A percentile compares a stretch with the other conserved stretches of the same genome.
Evolutionary conservation across 345 rosid species (phyloP).

Genomic region (Lepidium sativum): DNA sequence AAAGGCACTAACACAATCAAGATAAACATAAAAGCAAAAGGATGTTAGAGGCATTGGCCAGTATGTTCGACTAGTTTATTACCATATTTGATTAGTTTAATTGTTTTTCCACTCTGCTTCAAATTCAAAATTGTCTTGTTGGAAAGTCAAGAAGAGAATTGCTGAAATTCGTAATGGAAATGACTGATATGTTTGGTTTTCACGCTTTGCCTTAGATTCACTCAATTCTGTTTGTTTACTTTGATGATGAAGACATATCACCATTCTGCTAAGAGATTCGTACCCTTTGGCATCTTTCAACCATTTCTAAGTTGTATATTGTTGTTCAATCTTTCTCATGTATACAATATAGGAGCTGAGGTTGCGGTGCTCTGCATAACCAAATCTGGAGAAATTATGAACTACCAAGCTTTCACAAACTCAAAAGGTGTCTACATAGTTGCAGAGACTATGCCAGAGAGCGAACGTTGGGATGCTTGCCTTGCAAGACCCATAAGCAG

Average conservation of each 20-base stretch:
- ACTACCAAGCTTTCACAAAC: constrained; percentile 90
- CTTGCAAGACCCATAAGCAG: constrained; percentile 83
- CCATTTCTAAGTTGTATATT: not conserved
- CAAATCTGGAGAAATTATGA: constrained; percentile 81
- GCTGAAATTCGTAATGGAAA: not conserved
- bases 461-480: constrained; percentile 94
- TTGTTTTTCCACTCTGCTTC: not conserved
- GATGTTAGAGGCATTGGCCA: too few species aligned
- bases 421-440: constrained; percentile 73
- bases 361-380: constrained; percentile 97
- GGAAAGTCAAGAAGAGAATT: not conserved
- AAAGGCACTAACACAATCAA: too few species aligned
- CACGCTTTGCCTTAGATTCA: not conserved
- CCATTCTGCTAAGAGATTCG: not conserved
- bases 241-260: not conserved
- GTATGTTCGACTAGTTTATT: too few species aligned
- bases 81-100: not conserved
- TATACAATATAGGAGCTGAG: constrained; percentile 66
- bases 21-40: too few species aligned
- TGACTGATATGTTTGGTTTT: not conserved
- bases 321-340: not conserved
- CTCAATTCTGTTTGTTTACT: not conserved
- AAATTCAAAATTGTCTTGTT: not conserved
- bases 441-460: constrained; percentile 96
- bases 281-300: not conserved